These are phyloP conservation scores for Pythium rishiriense DNA, from an alignment of 352 stramenopile species.

Conservation along the genomic window DNA sequence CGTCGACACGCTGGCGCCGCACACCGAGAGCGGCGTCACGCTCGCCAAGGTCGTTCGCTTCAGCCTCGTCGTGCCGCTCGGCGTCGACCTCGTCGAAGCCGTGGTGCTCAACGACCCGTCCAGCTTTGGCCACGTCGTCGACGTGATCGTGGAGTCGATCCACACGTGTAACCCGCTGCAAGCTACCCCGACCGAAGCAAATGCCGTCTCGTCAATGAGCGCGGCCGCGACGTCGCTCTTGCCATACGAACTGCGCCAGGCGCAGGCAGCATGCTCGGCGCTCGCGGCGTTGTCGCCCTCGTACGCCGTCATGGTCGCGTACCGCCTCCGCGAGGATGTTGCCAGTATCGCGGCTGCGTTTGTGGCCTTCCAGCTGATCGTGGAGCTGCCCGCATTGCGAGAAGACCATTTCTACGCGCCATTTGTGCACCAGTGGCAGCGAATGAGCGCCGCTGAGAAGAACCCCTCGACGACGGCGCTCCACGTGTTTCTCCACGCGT, in stretches of 20 bases:
- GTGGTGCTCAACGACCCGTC: conserved; percentile 57
- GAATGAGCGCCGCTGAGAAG: conserved; percentile 6
- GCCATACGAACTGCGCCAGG: conserved; percentile 22
- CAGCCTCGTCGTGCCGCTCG: conserved; percentile 40
- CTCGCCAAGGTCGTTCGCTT: conserved; percentile 16
- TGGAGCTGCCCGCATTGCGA: conserved; percentile 19
- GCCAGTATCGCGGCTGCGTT: conserved; percentile 10
- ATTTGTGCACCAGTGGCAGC: conserved; percentile 51
- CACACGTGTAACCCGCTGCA: conserved; percentile 14
- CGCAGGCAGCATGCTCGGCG: conserved; percentile 28
- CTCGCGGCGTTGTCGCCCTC: conserved; percentile 41
- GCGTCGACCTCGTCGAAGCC: conserved; percentile 39
- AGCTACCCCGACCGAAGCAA: conserved; percentile 1
- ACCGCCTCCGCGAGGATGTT: conserved; percentile 5
- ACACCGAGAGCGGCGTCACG: not conserved
- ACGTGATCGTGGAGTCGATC: conserved; percentile 37
- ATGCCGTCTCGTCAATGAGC: not conserved
- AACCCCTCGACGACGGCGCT: conserved; percentile 6
- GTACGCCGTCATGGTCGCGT: conserved; percentile 34
- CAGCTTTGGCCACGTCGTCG: conserved; percentile 37
- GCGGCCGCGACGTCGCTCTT: conserved; percentile 13
- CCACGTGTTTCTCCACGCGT: conserved; percentile 20
- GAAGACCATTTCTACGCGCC: conserved; percentile 31
- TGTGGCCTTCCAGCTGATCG: conserved; percentile 29
- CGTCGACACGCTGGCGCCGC: not conserved